phyloP scores from a whole-genome alignment of 805 yeast species.

The Metschnikowia borealis region DNA sequence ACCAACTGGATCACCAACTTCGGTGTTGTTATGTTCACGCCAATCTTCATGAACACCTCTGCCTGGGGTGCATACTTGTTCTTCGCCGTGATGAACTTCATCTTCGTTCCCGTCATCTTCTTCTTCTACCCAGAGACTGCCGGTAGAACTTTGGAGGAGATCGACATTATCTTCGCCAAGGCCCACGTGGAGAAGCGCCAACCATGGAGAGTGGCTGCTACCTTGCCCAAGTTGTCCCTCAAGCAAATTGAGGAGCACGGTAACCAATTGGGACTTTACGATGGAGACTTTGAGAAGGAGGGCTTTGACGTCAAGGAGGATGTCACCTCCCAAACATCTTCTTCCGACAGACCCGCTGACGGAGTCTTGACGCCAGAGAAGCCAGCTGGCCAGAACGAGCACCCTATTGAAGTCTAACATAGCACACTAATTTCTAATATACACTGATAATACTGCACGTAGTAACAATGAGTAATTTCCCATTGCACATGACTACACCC shows the following conservation, averaged over 20 bases:
- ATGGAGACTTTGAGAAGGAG: conserved; percentile 40
- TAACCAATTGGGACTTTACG: conserved; percentile 52
- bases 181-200: conserved; percentile 53
- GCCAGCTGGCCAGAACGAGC: conserved; percentile 1
- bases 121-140: conserved; percentile 46
- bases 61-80: conserved; percentile 42
- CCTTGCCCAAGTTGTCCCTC: conserved; percentile 54
- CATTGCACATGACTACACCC: too few relatives aligned
- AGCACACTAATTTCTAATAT: conserved; percentile 4
- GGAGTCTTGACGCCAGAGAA: conserved; percentile 11
- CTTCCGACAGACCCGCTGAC: conserved; percentile 13
- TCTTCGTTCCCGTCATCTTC: conserved; percentile 53
- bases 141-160: conserved; percentile 44
- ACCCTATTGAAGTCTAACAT: conserved; percentile 1
- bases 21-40: conserved; percentile 46
- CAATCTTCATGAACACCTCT: conserved; percentile 35
- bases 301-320: conserved; percentile 31
- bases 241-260: conserved; percentile 61
- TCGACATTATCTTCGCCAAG: conserved; percentile 59
- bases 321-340: conserved; percentile 19
- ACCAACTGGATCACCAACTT: conserved; percentile 44
- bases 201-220: conserved; percentile 61
- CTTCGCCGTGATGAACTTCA: conserved; percentile 38
- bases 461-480: too few relatives aligned
- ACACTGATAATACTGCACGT: background rate